These are phyloP conservation scores for Torulaspora globosa DNA, from an alignment of 1,139 yeast species.

Conservation along the genomic window DNA sequence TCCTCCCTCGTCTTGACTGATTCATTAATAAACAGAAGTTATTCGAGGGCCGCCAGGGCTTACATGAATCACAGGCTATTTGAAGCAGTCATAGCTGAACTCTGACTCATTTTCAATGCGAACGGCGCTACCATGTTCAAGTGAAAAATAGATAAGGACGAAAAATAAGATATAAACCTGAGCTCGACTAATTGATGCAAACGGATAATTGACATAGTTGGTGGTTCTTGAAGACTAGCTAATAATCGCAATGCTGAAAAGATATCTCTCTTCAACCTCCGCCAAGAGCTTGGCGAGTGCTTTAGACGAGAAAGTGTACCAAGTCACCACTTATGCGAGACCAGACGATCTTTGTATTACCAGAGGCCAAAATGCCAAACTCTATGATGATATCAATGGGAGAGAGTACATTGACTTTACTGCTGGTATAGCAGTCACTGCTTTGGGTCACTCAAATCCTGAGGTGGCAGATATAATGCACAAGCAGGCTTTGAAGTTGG, in stretches of 20 bases:
- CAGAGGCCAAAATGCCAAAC: slow-evolving; percentile 33
- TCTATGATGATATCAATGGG: slow-evolving; percentile 59
- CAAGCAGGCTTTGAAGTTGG: slow-evolving; percentile 67
- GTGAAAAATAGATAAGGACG: not conserved
- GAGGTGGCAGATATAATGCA: slow-evolving; percentile 63
- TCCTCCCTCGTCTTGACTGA: too few relatives aligned
- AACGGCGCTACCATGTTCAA: not conserved
- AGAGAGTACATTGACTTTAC: slow-evolving; percentile 82
- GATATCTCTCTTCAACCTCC: slow-evolving; percentile 18
- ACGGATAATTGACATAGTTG: not conserved
- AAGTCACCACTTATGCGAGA: slow-evolving; percentile 38
- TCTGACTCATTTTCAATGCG: not conserved
- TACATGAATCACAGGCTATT: too few relatives aligned
- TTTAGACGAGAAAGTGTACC: slow-evolving; percentile 22
- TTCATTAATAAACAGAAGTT: too few relatives aligned
- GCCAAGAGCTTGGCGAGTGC: slow-evolving; percentile 13
- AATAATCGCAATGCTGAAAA: slow-evolving; percentile 17
- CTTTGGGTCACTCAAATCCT: slow-evolving; percentile 80
- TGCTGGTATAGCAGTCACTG: slow-evolving; percentile 96
- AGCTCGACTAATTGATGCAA: not conserved
- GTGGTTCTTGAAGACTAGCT: not conserved
- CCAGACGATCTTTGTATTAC: slow-evolving; percentile 34
- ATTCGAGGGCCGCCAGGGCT: too few relatives aligned
- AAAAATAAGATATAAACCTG: not conserved
- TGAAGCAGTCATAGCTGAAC: not conserved